Percentiles rank a stretch among this genome's conserved stretches.
phyloP scores from a whole-genome alignment of 208 protist genomes.

The Crithidia thermophila region DNA sequence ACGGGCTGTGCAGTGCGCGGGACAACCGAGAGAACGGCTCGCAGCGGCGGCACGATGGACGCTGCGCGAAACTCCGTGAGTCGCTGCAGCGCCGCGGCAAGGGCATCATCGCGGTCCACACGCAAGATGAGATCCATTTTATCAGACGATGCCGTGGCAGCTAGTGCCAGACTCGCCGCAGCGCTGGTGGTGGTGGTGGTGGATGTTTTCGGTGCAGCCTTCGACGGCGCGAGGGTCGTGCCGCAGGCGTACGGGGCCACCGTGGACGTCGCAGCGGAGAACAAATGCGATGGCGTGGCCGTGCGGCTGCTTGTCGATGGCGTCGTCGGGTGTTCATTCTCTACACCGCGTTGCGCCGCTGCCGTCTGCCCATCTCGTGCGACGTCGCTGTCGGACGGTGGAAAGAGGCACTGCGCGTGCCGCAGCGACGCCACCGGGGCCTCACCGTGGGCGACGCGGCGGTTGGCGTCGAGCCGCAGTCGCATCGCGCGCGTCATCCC shows the following conservation, averaged over 20 bases:
- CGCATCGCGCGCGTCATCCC: slow-evolving; percentile 14
- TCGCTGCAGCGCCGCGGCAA: slow-evolving; percentile 15
- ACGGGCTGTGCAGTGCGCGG: slow-evolving; percentile 30
- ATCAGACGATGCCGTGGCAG: background rate
- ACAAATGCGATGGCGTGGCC: background rate
- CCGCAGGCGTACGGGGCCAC: slow-evolving; percentile 19
- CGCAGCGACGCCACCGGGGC: slow-evolving; percentile 13
- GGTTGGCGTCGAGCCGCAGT: slow-evolving; percentile 8
- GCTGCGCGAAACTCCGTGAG: slow-evolving; percentile 4
- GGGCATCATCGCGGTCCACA: slow-evolving; percentile 28
- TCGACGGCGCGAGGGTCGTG: slow-evolving; percentile 8
- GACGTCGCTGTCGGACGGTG: background rate
- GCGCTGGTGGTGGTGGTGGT: background rate
- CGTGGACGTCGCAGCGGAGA: background rate
- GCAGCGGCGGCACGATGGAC: slow-evolving; percentile 28
- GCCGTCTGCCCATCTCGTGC: background rate
- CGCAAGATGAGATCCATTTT: slow-evolving; percentile 31
- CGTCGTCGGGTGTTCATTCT: background rate
- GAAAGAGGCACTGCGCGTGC: slow-evolving; percentile 2
- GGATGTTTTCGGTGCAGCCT: background rate
- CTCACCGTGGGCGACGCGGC: slow-evolving; percentile 13
- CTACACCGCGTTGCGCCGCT: background rate
- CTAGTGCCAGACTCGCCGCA: background rate
- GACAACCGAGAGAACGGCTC: slow-evolving; percentile 31
- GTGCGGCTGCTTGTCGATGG: background rate